Evolutionary conservation across 2,329 filamentous ascomycete species (phyloP), one percentile per base, ranked within the genome.

Genomic region (Aspergillus sp.): DNA sequence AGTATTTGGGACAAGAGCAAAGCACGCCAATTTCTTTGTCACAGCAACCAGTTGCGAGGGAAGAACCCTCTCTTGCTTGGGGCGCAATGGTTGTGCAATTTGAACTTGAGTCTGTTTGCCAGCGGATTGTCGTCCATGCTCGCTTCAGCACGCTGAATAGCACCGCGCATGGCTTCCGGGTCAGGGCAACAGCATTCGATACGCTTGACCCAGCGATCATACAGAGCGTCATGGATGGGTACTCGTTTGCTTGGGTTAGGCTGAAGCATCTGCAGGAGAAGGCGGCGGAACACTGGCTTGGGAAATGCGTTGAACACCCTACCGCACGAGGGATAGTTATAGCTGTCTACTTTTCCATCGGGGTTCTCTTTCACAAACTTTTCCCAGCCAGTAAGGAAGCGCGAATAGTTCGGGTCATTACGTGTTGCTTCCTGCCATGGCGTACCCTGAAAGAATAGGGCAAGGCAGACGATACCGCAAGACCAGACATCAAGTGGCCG

Each of bases 401-500:
- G 72, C 44, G 79, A 75, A 69, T 88, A 93, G 54, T 79, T 76
- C n/a, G 62, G 60, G 50, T 77, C 72, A 47, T 62, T 76, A 66
- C 64, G 51, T 48, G 80, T 79, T 1, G 87, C 86, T 52, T 80
- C 80, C 43, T 78, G 74, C 89, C 88, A 94, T 5, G 90, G 78
- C 41, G 79, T 82, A 26, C 81, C 86, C 39, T 80, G 79, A 58
- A 85, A 86, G 35, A 79, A 80, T 53, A 94, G 79, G 52, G 85
- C 83, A 48, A 94, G 72, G 76, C 88, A 91, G 54, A 93, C 84
- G 48, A 94, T 83, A 27, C 83, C 89, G 43, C 85, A 85, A 46
- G 85, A 85, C 89, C 89, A 95, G 8, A 94, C 84, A 60, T 95
- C 89, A 8, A 94, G 72, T 3, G 83, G 80, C 41, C 88, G 82